These are phyloP conservation scores for Solanum tacnaense DNA, from an alignment of 257 asterid genomes.

Conservation along the genomic window DNA sequence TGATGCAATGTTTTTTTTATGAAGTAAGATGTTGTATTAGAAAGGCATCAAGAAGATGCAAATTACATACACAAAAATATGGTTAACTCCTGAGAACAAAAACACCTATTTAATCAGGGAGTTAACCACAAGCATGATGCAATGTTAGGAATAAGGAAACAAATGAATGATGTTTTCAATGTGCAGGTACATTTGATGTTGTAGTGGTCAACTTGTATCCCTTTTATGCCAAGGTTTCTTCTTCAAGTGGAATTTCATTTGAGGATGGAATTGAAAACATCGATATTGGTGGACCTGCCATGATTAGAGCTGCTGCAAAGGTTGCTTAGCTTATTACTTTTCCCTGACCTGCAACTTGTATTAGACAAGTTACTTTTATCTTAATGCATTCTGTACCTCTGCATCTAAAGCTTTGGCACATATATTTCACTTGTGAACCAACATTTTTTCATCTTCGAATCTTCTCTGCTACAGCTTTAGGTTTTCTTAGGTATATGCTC, in stretches of 20 bases:
- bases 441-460: neutral
- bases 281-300: constrained; percentile 97
- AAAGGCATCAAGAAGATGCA: too few species aligned
- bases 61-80: too few species aligned
- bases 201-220: constrained; percentile 97
- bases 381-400: neutral
- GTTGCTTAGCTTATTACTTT: constrained; percentile 13
- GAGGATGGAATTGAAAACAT: constrained; percentile 96
- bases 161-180: neutral
- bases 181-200: constrained; percentile 86
- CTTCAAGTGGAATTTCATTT: constrained; percentile 65
- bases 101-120: too few species aligned
- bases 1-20: neutral
- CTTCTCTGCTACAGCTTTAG: neutral
- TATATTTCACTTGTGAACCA: neutral
- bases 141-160: neutral
- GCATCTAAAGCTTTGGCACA: neutral
- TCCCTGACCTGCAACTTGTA: neutral
- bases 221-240: constrained; percentile 77
- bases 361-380: neutral
- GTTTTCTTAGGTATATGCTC: neutral
- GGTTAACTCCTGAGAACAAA: too few species aligned
- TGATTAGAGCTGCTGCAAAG: constrained; percentile 99
- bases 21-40: too few species aligned
- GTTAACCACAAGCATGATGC: neutral